A percentile compares a stretch with the other conserved stretches of the same genome.
These are phyloP conservation scores for Oryza coarctata DNA, from an alignment of 176 grass and related monocot species.

Conservation along the genomic window DNA sequence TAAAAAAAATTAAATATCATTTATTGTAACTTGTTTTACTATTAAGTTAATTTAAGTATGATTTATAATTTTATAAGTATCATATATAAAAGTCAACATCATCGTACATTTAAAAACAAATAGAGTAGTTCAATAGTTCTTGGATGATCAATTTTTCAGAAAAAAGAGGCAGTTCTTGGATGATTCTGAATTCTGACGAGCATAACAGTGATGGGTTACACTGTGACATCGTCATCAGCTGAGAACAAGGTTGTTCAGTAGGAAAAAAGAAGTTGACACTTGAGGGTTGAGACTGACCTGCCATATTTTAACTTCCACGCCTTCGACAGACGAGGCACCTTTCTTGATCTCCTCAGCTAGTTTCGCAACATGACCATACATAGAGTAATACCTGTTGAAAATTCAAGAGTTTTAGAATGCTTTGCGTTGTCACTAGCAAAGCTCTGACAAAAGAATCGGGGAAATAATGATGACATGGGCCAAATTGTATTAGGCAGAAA, in stretches of 20 bases:
- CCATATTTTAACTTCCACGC: conserved; percentile 77
- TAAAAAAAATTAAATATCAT: too few species aligned
- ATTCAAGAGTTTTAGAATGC: not conserved
- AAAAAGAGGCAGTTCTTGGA: not conserved
- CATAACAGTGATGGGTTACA: not conserved
- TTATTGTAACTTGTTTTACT: too few species aligned
- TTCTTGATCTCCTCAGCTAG: conserved; percentile 85
- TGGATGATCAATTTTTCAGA: not conserved
- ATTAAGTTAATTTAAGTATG: too few species aligned
- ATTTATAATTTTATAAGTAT: too few species aligned
- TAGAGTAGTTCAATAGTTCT: too few species aligned
- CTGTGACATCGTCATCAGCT: not conserved
- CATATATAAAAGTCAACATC: too few species aligned
- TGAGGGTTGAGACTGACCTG: conserved; percentile 53
- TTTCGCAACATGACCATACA: conserved; percentile 83
- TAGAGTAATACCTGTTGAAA: conserved; percentile 71
- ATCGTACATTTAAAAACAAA: too few species aligned
- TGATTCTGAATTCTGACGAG: not conserved
- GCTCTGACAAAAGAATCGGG: not conserved
- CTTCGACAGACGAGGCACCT: conserved; percentile 73
- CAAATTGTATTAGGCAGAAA: not conserved
- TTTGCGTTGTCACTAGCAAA: not conserved
- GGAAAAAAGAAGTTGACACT: not conserved
- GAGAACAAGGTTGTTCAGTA: not conserved
- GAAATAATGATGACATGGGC: not conserved